Conservation (phyloP, 495 filamentous ascomycete species). For the Opeltia flavorubescens region DNA sequence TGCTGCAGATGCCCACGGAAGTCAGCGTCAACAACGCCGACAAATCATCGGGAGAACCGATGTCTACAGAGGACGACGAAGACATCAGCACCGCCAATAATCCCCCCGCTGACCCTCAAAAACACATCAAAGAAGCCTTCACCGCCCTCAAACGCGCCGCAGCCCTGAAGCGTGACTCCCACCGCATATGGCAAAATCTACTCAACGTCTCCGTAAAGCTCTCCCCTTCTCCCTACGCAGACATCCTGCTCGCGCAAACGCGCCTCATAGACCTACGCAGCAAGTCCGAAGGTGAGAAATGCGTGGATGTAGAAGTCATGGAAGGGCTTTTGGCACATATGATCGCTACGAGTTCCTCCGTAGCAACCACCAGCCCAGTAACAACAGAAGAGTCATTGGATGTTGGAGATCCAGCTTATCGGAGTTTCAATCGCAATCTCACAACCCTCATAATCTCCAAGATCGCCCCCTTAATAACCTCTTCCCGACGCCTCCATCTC, state of each 20-base stretch:
- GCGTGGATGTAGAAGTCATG: slow-evolving; percentile 62
- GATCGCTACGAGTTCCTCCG: slow-evolving; percentile 29
- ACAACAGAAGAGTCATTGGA: slow-evolving; percentile 3
- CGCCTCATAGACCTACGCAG: slow-evolving; percentile 64
- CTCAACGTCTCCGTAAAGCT: slow-evolving; percentile 70
- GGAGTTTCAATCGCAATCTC: slow-evolving; percentile 35
- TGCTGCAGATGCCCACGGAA: slow-evolving; percentile 36
- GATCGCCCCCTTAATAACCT: slow-evolving; percentile 72
- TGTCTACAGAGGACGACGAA: slow-evolving; percentile 18
- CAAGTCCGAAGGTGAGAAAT: slow-evolving; percentile 52
- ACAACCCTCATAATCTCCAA: slow-evolving; percentile 55
- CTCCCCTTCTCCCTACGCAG: slow-evolving; percentile 57
- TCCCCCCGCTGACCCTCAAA: slow-evolving; percentile 40
- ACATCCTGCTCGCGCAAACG: slow-evolving; percentile 57
- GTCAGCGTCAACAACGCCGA: slow-evolving; percentile 21
- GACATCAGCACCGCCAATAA: slow-evolving; percentile 18
- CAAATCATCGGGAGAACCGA: slow-evolving; percentile 1
- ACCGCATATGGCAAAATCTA: slow-evolving; percentile 91
- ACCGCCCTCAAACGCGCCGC: slow-evolving; percentile 74
- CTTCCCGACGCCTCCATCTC: slow-evolving; percentile 58
- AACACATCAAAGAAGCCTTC: slow-evolving; percentile 58
- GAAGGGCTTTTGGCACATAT: slow-evolving; percentile 56
- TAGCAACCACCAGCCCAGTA: neutral
- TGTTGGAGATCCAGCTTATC: slow-evolving; percentile 14
- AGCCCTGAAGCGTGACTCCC: slow-evolving; percentile 62